phyloP scores from a whole-genome alignment of 805 yeast species.

The Cyberlindnera amylophila region DNA sequence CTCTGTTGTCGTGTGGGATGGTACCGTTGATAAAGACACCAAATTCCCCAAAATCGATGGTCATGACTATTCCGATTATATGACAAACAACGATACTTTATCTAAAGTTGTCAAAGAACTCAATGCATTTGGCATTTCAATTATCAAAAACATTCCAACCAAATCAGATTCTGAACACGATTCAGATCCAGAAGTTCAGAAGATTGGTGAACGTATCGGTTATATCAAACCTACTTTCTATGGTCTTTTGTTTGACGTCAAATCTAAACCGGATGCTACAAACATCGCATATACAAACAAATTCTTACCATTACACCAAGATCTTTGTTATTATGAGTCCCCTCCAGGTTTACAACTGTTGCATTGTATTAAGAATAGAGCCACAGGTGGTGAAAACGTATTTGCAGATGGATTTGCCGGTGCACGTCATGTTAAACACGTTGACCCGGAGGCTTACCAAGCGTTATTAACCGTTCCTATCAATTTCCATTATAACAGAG shows the following conservation, averaged over 20 bases:
- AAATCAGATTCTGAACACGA: constrained; percentile 36
- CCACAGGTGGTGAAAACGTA: constrained; percentile 63
- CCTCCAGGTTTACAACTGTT: constrained; percentile 77
- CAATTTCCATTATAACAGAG: constrained; percentile 64
- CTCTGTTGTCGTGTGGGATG: constrained; percentile 46
- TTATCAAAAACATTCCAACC: constrained; percentile 52
- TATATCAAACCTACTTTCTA: constrained; percentile 69
- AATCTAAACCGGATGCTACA: constrained; percentile 46
- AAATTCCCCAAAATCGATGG: constrained; percentile 17
- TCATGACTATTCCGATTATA: constrained; percentile 14
- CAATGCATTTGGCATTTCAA: constrained; percentile 53
- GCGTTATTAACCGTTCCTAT: constrained; percentile 62
- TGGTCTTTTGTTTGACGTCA: constrained; percentile 69
- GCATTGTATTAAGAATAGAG: constrained; percentile 51
- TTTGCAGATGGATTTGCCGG: constrained; percentile 71
- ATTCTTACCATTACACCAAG: constrained; percentile 73
- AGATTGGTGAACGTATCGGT: constrained; percentile 54
- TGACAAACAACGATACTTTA: constrained; percentile 23
- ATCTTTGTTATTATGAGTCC: constrained; percentile 69
- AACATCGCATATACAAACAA: constrained; percentile 68
- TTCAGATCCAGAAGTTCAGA: constrained; percentile 29
- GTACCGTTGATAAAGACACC: constrained; percentile 9
- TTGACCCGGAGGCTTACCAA: constrained; percentile 58
- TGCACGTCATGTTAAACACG: constrained; percentile 48
- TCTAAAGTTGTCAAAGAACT: constrained; percentile 40